Base-by-base conservation (phyloP, 805 yeast genomes). In the Monosporozyma unispora region DNA sequence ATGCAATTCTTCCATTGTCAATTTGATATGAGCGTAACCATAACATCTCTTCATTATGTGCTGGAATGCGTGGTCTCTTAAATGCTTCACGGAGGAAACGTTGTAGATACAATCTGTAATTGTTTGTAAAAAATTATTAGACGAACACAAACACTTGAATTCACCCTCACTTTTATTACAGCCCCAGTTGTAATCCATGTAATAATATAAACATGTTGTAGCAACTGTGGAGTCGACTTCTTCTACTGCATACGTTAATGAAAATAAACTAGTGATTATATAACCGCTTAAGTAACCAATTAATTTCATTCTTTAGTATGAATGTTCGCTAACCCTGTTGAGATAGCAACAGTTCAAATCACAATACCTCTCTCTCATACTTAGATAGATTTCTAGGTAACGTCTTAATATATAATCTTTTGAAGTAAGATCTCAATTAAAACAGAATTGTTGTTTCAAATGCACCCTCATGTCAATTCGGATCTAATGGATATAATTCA, bases 91-190 rank as follows among this genome's bases (percentile, higher is more conserved):
- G 37, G 60, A 57, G 1, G 73, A 62, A 45, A 65, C 63, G 12
- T 58, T 57, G 29, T 65, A 56, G 14, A 74, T 61, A 58, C 79
- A 75, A 42, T 62, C 65, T 0, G 77, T 64, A 0, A 74, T 65
- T 0, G 75, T 65, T 2, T 76, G 76, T 21, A 74, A 50, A 76
- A 76, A 75, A 40, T 72, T 67, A 31, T 12, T 31, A 7, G 35
- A 31, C 2, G n/a, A 12, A n/a, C 35, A 31, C 7, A 31, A 7
- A 31, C 35, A 31, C 1, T 14, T 16, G 7, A 12, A 31, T 9
- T 18, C 25, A 18, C 37, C 28, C 3, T 21, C n/a, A 5, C 16
- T 18, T 22, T 25, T 33, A 6, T 10, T 12, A n/a, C 47, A 45
- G 9, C 41, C 41, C 47, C 47, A 45, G 23, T 45, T 45, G n/a